These are phyloP conservation scores for Chaetomiaceae sp. DNA, from an alignment of 2,329 filamentous ascomycete species.

Conservation along the genomic window DNA sequence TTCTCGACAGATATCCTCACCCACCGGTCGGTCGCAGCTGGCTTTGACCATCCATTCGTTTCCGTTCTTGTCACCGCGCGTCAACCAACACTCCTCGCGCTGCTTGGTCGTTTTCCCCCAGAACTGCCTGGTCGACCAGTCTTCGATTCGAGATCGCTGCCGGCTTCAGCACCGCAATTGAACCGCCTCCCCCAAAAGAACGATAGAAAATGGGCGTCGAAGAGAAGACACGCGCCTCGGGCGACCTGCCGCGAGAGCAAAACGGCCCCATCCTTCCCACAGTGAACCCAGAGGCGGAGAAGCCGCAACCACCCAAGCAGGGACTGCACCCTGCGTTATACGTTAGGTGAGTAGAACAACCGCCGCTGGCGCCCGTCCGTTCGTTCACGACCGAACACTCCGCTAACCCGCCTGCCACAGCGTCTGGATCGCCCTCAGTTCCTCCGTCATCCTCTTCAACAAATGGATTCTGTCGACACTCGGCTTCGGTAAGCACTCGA, in stretches of 20 bases:
- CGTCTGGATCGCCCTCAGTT: constrained; percentile 88
- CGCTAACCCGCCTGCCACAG: constrained; percentile 43
- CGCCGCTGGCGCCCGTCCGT: not conserved
- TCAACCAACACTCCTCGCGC: constrained; percentile 5
- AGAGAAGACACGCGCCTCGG: constrained; percentile 80
- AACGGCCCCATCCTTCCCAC: constrained; percentile 67
- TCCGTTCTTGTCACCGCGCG: constrained; percentile 9
- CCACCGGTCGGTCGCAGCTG: constrained; percentile 20
- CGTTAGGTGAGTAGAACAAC: constrained; percentile 54
- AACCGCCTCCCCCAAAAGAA: not conserved
- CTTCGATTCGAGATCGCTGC: constrained; percentile 13
- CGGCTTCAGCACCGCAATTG: constrained; percentile 12
- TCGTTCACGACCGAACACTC: not conserved
- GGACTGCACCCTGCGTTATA: constrained; percentile 78
- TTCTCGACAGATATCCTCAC: constrained; percentile 4
- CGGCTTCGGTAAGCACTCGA: constrained; percentile 68
- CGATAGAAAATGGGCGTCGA: constrained; percentile 54
- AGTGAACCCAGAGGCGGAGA: constrained; percentile 71
- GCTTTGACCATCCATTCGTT: constrained; percentile 29
- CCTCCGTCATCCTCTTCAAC: constrained; percentile 97
- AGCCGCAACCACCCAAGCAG: constrained; percentile 60
- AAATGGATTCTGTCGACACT: constrained; percentile 92
- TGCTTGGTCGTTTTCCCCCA: constrained; percentile 6
- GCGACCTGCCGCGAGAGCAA: constrained; percentile 64
- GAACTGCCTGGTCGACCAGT: constrained; percentile 5